Conservation (phyloP, 352 stramenopile genomes). For the Pythium angustatum region DNA sequence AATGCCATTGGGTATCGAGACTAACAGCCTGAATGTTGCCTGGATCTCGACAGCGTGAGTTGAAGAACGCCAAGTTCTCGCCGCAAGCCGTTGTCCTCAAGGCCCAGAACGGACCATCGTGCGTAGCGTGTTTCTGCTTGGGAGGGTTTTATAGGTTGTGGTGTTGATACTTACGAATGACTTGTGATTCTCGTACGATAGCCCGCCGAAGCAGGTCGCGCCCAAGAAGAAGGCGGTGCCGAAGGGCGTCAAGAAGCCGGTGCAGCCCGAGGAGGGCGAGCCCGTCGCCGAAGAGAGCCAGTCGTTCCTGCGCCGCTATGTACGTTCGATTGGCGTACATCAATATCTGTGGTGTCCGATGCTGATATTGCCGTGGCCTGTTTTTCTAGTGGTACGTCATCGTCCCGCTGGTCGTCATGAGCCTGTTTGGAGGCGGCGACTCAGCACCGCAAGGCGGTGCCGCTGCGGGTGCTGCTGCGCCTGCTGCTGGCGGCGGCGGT, state of each 20-base stretch:
- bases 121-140: slow-evolving; percentile 19
- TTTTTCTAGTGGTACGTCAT: slow-evolving; percentile 81
- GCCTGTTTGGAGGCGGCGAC: slow-evolving; percentile 60
- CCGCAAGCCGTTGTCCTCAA: slow-evolving; percentile 59
- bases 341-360: background rate
- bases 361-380: background rate
- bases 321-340: too few relatives aligned
- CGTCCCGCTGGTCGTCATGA: slow-evolving; percentile 76
- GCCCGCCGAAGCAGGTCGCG: slow-evolving; percentile 62
- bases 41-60: slow-evolving; percentile 33
- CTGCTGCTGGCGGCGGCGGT: slow-evolving; percentile 37
- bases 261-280: slow-evolving; percentile 66
- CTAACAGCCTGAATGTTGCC: background rate
- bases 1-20: background rate
- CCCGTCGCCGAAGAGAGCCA: slow-evolving; percentile 62
- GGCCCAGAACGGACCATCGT: slow-evolving; percentile 65
- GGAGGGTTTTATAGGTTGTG: background rate
- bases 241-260: slow-evolving; percentile 67
- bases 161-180: background rate
- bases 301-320: slow-evolving; percentile 85
- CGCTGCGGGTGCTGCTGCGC: slow-evolving; percentile 34
- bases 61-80: slow-evolving; percentile 64
- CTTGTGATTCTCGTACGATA: too few relatives aligned
- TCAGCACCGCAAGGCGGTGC: slow-evolving; percentile 7
- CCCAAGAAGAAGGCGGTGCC: slow-evolving; percentile 63